Conservation (phyloP, 768 basidiomycete species). For the Russula ochroleuca region DNA sequence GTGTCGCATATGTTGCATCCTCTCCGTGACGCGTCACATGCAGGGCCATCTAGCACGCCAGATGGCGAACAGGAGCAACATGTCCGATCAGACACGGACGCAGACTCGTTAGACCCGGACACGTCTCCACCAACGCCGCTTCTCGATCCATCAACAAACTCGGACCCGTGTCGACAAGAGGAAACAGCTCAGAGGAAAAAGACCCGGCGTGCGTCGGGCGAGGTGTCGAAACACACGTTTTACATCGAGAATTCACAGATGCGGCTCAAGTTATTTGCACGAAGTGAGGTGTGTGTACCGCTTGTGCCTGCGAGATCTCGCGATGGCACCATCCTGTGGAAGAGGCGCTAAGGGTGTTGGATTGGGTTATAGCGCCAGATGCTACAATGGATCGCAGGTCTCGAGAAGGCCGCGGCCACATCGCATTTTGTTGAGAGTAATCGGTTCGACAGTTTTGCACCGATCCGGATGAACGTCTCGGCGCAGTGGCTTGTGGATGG, state of each 20-base stretch:
- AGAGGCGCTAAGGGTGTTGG: background rate
- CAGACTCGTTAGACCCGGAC: slow-evolving; percentile 26
- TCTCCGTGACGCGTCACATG: slow-evolving; percentile 14
- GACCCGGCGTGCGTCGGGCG: slow-evolving; percentile 46
- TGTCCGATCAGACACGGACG: slow-evolving; percentile 15
- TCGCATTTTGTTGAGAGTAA: slow-evolving; percentile 78
- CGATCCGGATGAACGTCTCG: slow-evolving; percentile 86
- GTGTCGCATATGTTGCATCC: slow-evolving; percentile 13
- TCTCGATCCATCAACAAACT: slow-evolving; percentile 78
- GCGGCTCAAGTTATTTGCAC: slow-evolving; percentile 79
- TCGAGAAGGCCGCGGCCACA: slow-evolving; percentile 72
- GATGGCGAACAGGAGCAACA: slow-evolving; percentile 19
- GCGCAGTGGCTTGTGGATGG: slow-evolving; percentile 99
- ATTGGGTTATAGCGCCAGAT: slow-evolving; percentile 68
- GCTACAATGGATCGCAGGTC: slow-evolving; percentile 92
- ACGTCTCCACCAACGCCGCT: slow-evolving; percentile 49
- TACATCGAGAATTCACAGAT: slow-evolving; percentile 90
- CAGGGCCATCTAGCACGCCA: background rate
- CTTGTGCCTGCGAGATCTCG: background rate
- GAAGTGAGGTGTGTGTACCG: slow-evolving; percentile 61
- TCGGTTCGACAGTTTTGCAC: slow-evolving; percentile 92
- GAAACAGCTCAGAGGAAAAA: slow-evolving; percentile 40
- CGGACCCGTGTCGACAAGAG: slow-evolving; percentile 44
- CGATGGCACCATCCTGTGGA: background rate
- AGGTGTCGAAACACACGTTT: slow-evolving; percentile 91